Evolutionary conservation across 1,284 basidiomycete genomes (phyloP).

Genomic region (Peniophora sp.): DNA sequence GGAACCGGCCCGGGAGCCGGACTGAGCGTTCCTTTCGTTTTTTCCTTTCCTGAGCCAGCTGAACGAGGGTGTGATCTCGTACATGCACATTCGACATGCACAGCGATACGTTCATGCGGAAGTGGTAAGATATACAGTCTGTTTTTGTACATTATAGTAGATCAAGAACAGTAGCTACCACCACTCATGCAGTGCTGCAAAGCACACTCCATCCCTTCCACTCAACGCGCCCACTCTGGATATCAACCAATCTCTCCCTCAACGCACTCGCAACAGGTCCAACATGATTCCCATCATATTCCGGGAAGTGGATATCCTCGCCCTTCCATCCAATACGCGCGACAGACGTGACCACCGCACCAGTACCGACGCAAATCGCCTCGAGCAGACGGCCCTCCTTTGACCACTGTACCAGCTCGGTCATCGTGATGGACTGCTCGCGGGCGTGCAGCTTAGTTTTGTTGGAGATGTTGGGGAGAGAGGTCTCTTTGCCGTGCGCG

Average conservation of each 20-base stretch:
- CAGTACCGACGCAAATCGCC: constrained; percentile 69
- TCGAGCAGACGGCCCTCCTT: constrained; percentile 52
- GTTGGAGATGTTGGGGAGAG: constrained; percentile 31
- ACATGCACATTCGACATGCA: too few species aligned
- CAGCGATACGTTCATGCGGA: too few species aligned
- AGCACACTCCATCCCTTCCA: constrained; percentile 46
- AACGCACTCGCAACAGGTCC: constrained; percentile 53
- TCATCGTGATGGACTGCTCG: constrained; percentile 58
- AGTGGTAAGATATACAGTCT: too few species aligned
- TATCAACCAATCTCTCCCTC: constrained; percentile 45
- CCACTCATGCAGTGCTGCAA: constrained; percentile 13
- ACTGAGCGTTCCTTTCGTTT: too few species aligned
- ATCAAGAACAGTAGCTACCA: too few species aligned
- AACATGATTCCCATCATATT: constrained; percentile 31
- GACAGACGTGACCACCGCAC: constrained; percentile 54
- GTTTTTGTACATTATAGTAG: too few species aligned
- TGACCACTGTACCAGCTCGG: constrained; percentile 45
- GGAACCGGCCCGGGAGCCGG: too few species aligned
- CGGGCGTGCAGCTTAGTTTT: constrained; percentile 37
- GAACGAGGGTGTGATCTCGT: too few species aligned
- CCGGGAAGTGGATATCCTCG: constrained; percentile 41
- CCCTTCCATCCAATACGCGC: constrained; percentile 47
- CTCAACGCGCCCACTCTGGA: constrained; percentile 56
- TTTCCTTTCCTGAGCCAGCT: too few species aligned
- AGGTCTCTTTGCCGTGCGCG: constrained; percentile 29